Base-by-base conservation (phyloP, 1,284 basidiomycete species). In the Butyriboletus appendiculatus region DNA sequence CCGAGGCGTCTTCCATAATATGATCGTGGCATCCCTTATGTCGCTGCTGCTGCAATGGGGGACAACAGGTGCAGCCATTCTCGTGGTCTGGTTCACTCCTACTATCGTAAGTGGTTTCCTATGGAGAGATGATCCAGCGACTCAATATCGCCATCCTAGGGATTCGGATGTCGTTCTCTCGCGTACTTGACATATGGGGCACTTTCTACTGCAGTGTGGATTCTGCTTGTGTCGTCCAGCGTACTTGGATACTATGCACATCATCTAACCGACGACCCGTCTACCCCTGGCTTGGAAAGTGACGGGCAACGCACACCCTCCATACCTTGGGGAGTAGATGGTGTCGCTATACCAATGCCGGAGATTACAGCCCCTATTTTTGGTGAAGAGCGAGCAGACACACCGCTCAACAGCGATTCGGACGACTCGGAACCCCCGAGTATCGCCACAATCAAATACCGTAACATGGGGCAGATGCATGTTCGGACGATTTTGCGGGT, bases 141-240 rank as follows among this genome's bases (percentile, higher is more conserved):
- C 40, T 48, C 9, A 30, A 35, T 11, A 5, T 39, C 4, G 4
- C 50, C n/a, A 15, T 35, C 5, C 12, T 8, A 67, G 65, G 58
- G 62, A 30, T 55, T 79, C 2, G 76, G 75, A 2, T 79, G 77
- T 52, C 72, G 75, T 40, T 75, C 74, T 5, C 66, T 69, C 1
- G 57, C 69, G 1, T 76, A 75, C 53, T 12, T 77, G 38, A 26
- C 72, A 16, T 78, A 78, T 41, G 77, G 70, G 5, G 28, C 45
- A 1, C 1, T 71, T 2, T 75, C 76, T 0, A 77, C 73, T 1
- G 1, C 65, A 6, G 64, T 71, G 20, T 78, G 76, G 75, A 40
- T 71, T 1, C 9, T 76, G 1, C 66, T 79, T 12, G 55, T 77
- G n/a, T 35, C 49, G 2, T 77, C 77, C 11, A 73, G 71, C 53